Base-by-base conservation (phyloP, 2,329 filamentous ascomycete species). In the Monosporascus ibericus region DNA sequence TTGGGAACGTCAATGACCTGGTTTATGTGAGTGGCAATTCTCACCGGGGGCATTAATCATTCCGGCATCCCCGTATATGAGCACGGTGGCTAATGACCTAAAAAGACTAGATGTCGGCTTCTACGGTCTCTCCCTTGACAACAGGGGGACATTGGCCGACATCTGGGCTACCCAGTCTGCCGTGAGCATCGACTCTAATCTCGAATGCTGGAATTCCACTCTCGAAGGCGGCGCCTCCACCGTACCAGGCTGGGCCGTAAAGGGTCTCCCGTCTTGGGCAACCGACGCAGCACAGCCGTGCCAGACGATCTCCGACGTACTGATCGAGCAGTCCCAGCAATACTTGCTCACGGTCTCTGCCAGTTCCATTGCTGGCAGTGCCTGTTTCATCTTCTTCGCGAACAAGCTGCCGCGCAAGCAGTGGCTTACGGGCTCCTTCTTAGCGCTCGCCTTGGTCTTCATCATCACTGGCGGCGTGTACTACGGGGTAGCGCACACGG, bases 21-120 rank as follows among this genome's bases (percentile, higher is more conserved):
- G 53, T 51, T 55, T 42, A 55, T 52, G 49, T 58, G 49, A 50
- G 49, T 48, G 14, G 17, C 22, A 17, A 9, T 7, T 24, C 48
- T 9, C 22, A 47, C 4, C 11, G 30, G 30, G 1, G 9, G 9
- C 30, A 34, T 34, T 34, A 34, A 14, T 14, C 9, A 34, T 34
- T 34, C 30, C 30, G 30, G 9, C 11, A 14, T 34, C 9, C 9
- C 30, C 9, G 11, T 14, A 14, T 3, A 34, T 14, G 11, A 14
- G 9, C 27, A 30, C 4, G 30, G 30, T 34, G 30, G 5, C 30
- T 34, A 34, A 34, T 34, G 11, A 11, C 30, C 44, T 48, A 37
- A 69, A n/a, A 63, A 67, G 14, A 69, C 69, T 82, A 11, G 80
- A 83, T 51, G 67, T 82, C n/a, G 76, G 76, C 15, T 82, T 81